phyloP scores from a whole-genome alignment of 139 green algal species.

The Dunaliella sp. region DNA sequence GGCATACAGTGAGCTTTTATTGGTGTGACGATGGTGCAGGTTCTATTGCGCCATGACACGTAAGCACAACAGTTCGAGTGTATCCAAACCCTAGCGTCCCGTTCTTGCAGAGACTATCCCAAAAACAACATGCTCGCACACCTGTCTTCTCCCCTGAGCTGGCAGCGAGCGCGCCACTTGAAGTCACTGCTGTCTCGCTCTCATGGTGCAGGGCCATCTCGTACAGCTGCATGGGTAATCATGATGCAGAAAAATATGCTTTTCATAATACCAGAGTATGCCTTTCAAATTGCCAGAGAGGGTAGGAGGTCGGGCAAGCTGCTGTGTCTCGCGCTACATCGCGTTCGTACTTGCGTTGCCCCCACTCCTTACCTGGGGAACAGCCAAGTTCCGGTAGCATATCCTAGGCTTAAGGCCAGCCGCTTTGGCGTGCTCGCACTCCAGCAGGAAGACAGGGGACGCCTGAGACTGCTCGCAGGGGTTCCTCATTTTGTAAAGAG shows the following conservation, averaged over 20 bases:
- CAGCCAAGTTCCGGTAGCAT: slow-evolving; percentile 66
- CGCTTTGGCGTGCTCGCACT: slow-evolving; percentile 34
- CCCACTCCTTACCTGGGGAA: slow-evolving; percentile 56
- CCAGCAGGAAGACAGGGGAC: slow-evolving; percentile 7
- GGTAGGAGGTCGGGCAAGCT: neutral
- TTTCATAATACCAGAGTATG: neutral
- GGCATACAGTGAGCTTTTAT: too few species aligned
- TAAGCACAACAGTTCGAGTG: too few species aligned
- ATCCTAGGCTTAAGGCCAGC: slow-evolving; percentile 70
- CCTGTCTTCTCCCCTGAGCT: slow-evolving; percentile 48
- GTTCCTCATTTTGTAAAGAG: slow-evolving; percentile 17
- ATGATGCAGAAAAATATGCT: neutral
- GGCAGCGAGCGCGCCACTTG: slow-evolving; percentile 72
- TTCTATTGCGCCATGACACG: too few species aligned
- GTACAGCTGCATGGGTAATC: slow-evolving; percentile 11
- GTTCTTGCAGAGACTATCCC: too few species aligned
- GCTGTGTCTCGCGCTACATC: neutral
- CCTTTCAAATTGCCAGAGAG: neutral
- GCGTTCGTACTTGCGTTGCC: too few species aligned
- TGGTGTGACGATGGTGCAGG: too few species aligned
- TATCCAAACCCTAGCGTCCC: too few species aligned
- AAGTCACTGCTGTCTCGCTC: slow-evolving; percentile 65
- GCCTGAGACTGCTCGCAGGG: slow-evolving; percentile 10
- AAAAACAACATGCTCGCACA: too few species aligned
- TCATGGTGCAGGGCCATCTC: slow-evolving; percentile 58